Evolutionary conservation across 257 asterid species (phyloP), one percentile per base, ranked within the genome.

Genomic region (Penstemon davidsonii): DNA sequence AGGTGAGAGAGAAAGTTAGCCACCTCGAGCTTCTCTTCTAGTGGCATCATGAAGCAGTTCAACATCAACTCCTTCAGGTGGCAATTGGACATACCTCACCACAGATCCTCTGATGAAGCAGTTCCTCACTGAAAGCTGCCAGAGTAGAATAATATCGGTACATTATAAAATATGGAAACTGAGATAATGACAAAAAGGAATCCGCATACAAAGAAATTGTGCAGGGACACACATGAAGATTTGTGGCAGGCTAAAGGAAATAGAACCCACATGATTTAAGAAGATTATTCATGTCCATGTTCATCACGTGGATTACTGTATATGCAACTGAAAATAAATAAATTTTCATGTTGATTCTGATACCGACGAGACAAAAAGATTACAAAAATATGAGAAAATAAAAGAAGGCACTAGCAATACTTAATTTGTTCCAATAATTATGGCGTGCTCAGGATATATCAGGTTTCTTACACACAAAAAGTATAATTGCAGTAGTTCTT

Each of bases 21-120:
- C 90, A 44, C 97, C 96, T 4, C 95, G 87, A 74, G 98, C 98
- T 80, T 92, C 98, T 80, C 98, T 85, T 82, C 98, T 83, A 0
- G 98, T 92, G 67, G 98, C 98, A 81, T 92, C 98, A 47, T 92
- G 98, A 64, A 92, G 97, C 45, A 92, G 83, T 69, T 92, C 98
- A 1, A 90, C 84, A 42, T 90, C 98, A 73, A 92, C 96, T 71
- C 99, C 99, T 63, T 94, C 99, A 0, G 96, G 96, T 6, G 99
- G 99, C 79, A 94, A 81, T 77, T 94, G 99, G 55, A 94, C 99
- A 42, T 87, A 94, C 78, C 99, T 79, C 60, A 91, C 99, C 59
- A 94, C 99, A 11, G 97, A 94, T 55, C 99, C 99, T 73, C 99
- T 81, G 72, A 94, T 94, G 88, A 94, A 94, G 85, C 99, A 94